Conservation (phyloP, 1,284 basidiomycete genomes). For the Meira nashicola region DNA sequence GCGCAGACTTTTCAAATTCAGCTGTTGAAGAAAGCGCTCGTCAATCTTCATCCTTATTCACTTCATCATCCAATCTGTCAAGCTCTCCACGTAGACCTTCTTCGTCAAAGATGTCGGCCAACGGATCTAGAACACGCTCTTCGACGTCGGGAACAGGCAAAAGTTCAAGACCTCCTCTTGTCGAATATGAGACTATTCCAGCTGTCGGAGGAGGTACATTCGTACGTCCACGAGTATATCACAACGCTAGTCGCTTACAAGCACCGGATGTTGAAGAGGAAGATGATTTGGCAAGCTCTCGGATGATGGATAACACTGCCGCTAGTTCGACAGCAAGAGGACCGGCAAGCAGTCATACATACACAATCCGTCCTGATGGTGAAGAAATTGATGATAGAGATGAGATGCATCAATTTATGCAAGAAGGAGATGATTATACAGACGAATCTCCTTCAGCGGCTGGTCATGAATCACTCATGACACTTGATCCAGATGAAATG, state of each 20-base stretch:
- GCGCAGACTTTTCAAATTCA: constrained; percentile 33
- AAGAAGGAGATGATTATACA: neutral
- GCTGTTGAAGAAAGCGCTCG: constrained; percentile 8
- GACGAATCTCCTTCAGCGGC: constrained; percentile 11
- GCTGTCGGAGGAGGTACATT: constrained; percentile 73
- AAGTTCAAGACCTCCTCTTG: neutral
- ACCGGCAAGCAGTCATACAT: constrained; percentile 10
- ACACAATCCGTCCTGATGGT: constrained; percentile 6
- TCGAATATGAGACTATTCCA: constrained; percentile 64
- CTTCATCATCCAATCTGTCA: no score
- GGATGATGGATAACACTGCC: constrained; percentile 6
- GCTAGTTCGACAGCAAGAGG: constrained; percentile 10
- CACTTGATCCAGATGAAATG: constrained; percentile 20
- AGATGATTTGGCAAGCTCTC: constrained; percentile 16
- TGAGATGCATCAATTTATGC: neutral
- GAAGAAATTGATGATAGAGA: constrained; percentile 1
- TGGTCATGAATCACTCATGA: constrained; percentile 11
- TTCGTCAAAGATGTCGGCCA: no score
- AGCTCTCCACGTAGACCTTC: no score
- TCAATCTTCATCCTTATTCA: constrained; percentile 10
- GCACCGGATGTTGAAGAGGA: constrained; percentile 35
- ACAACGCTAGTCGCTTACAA: constrained; percentile 65
- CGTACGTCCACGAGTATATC: constrained; percentile 68
- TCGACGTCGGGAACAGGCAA: no score
- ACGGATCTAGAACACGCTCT: no score